Evolutionary conservation across 2,329 filamentous ascomycete genomes (phyloP).

Genomic region (Knoxdaviesia proteae): DNA sequence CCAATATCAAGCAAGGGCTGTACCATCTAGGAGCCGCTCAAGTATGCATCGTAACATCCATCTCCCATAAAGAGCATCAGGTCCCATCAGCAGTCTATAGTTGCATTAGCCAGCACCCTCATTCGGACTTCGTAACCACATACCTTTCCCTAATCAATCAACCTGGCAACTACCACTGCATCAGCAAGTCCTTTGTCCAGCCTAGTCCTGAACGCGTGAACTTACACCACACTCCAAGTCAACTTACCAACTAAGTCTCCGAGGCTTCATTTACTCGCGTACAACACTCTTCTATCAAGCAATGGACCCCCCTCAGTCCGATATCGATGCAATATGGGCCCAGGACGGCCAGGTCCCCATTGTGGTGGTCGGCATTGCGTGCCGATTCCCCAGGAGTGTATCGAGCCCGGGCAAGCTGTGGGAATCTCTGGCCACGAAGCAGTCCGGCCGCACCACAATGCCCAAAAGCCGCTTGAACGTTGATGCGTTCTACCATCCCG

Average conservation of each 20-base stretch:
- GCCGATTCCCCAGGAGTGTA: constrained; percentile 22
- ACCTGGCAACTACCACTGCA: no score
- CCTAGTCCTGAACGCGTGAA: no score
- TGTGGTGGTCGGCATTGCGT: constrained; percentile 20
- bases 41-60: no score
- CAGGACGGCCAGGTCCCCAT: neutral
- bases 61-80: no score
- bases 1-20: no score
- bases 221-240: neutral
- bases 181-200: no score
- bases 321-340: neutral
- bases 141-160: no score
- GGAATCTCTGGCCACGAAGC: constrained; percentile 12
- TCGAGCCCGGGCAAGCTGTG: constrained; percentile 21
- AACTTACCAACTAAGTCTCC: neutral
- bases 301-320: neutral
- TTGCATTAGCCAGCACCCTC: no score
- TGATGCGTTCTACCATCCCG: constrained; percentile 16
- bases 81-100: no score
- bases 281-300: neutral
- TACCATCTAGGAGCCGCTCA: no score
- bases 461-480: constrained; percentile 25
- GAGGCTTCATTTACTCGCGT: neutral
- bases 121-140: no score
- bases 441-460: constrained; percentile 17